phyloP scores from a whole-genome alignment of 2,329 filamentous ascomycete species.

The Catunica adiposa region DNA sequence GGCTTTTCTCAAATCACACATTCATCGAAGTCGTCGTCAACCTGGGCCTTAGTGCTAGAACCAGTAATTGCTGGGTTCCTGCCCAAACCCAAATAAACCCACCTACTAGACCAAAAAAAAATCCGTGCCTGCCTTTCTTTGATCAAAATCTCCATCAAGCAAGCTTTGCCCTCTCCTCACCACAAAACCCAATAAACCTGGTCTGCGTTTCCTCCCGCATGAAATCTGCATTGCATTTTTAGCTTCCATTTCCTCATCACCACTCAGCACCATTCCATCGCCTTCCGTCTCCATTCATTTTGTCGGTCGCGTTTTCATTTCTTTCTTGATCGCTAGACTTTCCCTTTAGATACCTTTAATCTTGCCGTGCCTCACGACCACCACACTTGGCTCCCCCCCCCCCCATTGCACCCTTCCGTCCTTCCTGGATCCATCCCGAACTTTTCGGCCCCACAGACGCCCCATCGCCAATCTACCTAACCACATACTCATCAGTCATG shows the following conservation, averaged over 20 bases:
- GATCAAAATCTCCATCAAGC: conserved; percentile 1
- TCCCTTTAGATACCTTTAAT: neutral
- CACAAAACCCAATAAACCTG: neutral
- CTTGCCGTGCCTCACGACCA: neutral
- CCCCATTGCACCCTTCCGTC: neutral
- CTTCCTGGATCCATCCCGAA: neutral
- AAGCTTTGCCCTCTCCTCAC: neutral
- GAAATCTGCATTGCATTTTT: neutral
- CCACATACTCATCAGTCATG: conserved; percentile 20
- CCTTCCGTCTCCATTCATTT: conserved; percentile 3
- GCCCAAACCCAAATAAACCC: neutral
- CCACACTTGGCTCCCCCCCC: neutral
- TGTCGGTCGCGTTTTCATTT: conserved; percentile 2
- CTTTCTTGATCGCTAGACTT: conserved; percentile 5
- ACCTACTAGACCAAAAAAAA: neutral
- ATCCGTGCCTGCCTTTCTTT: neutral
- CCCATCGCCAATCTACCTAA: neutral
- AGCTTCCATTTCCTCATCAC: neutral
- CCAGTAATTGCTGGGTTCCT: neutral
- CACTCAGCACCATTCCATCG: neutral
- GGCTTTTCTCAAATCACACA: too few species aligned
- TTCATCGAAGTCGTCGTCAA: too few species aligned
- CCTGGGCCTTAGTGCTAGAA: neutral
- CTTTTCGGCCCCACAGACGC: neutral
- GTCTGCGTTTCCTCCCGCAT: neutral